Evolutionary conservation across 2,329 filamentous ascomycete species (phyloP).

Genomic region (Penicillium frequentans): DNA sequence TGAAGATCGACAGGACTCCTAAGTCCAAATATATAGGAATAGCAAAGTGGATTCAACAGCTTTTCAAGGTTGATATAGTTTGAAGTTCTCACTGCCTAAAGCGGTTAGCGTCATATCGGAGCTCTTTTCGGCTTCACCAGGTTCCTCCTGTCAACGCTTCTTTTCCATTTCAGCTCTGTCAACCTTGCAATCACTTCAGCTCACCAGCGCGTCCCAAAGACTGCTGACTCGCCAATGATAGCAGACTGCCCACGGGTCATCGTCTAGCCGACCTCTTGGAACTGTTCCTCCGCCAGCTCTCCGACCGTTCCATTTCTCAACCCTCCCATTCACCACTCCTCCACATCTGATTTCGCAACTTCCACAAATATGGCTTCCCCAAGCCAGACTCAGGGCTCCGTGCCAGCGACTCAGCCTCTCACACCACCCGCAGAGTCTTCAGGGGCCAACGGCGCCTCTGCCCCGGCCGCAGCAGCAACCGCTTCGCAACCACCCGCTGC

Average conservation of each 20-base stretch:
- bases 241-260: neutral
- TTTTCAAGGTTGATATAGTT: too few relatives aligned
- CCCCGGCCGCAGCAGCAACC: conserved; percentile 20
- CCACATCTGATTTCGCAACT: neutral
- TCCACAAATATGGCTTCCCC: conserved; percentile 35
- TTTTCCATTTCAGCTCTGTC: neutral
- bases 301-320: neutral
- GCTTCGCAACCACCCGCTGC: conserved; percentile 15
- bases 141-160: conserved; percentile 1
- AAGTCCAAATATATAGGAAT: neutral
- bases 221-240: neutral
- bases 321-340: neutral
- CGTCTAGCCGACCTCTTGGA: neutral
- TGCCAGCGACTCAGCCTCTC: conserved; percentile 38
- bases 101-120: conserved; percentile 18
- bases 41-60: neutral
- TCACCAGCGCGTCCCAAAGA: neutral
- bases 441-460: conserved; percentile 23
- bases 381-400: conserved; percentile 31
- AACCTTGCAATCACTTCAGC: neutral
- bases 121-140: conserved; percentile 21
- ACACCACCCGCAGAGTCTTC: conserved; percentile 46
- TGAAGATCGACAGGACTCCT: neutral
- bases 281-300: neutral
- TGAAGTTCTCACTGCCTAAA: conserved; percentile 10